Conservation (phyloP, 2,329 filamentous ascomycete species). For the Calonectria multiphialidica region DNA sequence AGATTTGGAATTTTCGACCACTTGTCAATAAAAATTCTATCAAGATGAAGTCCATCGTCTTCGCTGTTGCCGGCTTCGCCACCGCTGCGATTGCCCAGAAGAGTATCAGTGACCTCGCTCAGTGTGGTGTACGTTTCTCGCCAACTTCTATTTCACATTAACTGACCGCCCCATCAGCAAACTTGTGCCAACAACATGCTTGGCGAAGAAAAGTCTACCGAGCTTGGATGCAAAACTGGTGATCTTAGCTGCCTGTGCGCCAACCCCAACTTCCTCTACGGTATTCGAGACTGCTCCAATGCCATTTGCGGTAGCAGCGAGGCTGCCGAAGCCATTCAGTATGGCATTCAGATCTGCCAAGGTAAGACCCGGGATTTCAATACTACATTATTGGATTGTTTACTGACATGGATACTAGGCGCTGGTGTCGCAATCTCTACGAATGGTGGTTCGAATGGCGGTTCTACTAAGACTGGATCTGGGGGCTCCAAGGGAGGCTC, state of each 20-base stretch:
- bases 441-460: conserved; percentile 31
- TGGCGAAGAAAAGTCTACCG: conserved; percentile 50
- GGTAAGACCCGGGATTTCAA: conserved; percentile 42
- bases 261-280: conserved; percentile 60
- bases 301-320: conserved; percentile 54
- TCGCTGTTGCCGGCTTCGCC: conserved; percentile 57
- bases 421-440: conserved; percentile 53
- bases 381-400: neutral
- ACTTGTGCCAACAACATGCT: conserved; percentile 65
- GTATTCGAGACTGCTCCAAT: conserved; percentile 63
- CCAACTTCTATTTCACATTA: neutral
- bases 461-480: conserved; percentile 28
- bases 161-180: conserved; percentile 51
- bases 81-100: conserved; percentile 55
- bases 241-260: conserved; percentile 62
- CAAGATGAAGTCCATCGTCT: conserved; percentile 65
- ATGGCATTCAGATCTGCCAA: conserved; percentile 54
- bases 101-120: conserved; percentile 55
- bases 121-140: conserved; percentile 63
- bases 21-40: conserved; percentile 34
- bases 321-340: conserved; percentile 52
- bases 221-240: conserved; percentile 58
- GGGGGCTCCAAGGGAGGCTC: conserved; percentile 29
- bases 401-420: conserved; percentile 26
- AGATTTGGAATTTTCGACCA: conserved; percentile 27